Evolutionary conservation across 805 yeast genomes (phyloP), one percentile per base, ranked within the genome.

Genomic region (Candida dendrica): DNA sequence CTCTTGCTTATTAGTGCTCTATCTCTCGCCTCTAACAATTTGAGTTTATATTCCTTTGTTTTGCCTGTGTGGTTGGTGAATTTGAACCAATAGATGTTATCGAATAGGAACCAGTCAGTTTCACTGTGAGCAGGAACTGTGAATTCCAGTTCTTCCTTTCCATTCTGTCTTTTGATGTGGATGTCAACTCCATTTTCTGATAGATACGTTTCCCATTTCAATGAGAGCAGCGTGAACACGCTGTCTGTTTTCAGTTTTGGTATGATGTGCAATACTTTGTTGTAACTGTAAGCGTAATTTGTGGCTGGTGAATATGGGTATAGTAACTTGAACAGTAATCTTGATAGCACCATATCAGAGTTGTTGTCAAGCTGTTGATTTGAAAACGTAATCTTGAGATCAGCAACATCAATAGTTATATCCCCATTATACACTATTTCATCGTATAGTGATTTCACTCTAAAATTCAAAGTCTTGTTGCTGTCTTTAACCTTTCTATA

Each of bases 51-150:
- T 5, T 37, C 9, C 40, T 41, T 39, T 6, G 26, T 9, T 3
- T 32, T 24, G 3, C 42, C 7, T 0, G 50, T 37, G 2, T 24
- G 5, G 39, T 52, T 56, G 2, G 9, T 29, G 34, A 55, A 15
- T 27, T 46, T 52, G 17, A 70, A 41, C 72, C 72, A 67, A 41
- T 56, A 68, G 37, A 72, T 51, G 41, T 64, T 57, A 43, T 72
- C 76, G 47, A 62, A 72, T 2, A 64, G 45, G 4, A 56, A 22
- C 68, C 71, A 64, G 1, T 53, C 50, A n/a, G 60, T 40, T 56
- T 63, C 49, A 0, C 51, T 43, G 42, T 44, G 3, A 31, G 60
- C 48, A 6, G 26, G 29, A 11, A 51, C 19, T 1, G 27, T 38
- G 22, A 32, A 13, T 13, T n/a, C n/a, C n/a, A n/a, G n/a, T n/a